Conservation (phyloP, 1,284 basidiomycete species). For the Melanopsichium pennsylvanicum region DNA sequence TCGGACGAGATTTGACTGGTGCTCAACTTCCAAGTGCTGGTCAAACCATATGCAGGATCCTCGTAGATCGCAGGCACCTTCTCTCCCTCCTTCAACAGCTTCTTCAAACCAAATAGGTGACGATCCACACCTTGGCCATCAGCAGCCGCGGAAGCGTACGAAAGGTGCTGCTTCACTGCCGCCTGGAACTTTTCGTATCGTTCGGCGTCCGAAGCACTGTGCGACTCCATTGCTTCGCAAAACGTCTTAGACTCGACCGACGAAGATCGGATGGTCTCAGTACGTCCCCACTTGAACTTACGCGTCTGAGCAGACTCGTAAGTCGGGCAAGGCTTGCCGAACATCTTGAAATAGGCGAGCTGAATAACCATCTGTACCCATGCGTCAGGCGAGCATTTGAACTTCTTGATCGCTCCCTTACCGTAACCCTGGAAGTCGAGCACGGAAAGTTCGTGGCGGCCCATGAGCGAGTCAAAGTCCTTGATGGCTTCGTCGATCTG, state of each 20-base stretch:
- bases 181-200: slow-evolving; percentile 78
- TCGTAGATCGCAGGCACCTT: slow-evolving; percentile 78
- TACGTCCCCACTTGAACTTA: slow-evolving; percentile 88
- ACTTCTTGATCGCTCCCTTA: slow-evolving; percentile 85
- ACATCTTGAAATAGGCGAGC: slow-evolving; percentile 87
- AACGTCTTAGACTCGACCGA: slow-evolving; percentile 85
- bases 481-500: slow-evolving; percentile 72
- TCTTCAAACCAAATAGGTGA: slow-evolving; percentile 91
- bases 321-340: slow-evolving; percentile 78
- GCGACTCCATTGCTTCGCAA: slow-evolving; percentile 84
- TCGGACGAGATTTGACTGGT: slow-evolving; percentile 86
- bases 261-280: slow-evolving; percentile 89
- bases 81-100: slow-evolving; percentile 80
- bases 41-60: slow-evolving; percentile 77
- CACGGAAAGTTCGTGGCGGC: slow-evolving; percentile 81
- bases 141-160: slow-evolving; percentile 88
- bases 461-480: slow-evolving; percentile 81
- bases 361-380: slow-evolving; percentile 96
- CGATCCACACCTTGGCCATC: slow-evolving; percentile 95
- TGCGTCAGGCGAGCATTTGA: slow-evolving; percentile 88
- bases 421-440: slow-evolving; percentile 90
- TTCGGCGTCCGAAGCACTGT: slow-evolving; percentile 70
- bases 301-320: slow-evolving; percentile 96
- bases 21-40: slow-evolving; percentile 88
- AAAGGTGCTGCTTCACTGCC: slow-evolving; percentile 82